Conservation (phyloP, 139 green algal genomes). For the Tetradesmus lagerheimii region DNA sequence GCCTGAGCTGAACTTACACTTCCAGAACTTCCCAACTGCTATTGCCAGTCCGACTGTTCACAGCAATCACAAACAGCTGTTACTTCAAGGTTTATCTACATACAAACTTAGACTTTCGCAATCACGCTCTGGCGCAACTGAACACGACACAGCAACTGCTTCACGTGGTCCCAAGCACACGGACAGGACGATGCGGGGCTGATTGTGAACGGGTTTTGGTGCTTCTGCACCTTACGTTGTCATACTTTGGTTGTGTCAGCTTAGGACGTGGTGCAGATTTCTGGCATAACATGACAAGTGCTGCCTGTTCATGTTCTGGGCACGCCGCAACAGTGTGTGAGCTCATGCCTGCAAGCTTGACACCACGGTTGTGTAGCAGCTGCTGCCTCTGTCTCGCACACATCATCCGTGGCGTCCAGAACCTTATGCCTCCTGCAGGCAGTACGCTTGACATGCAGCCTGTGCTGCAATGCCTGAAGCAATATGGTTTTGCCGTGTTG, state of each 20-base stretch:
- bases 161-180: background rate
- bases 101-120: too few relatives aligned
- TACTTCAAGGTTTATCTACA: too few relatives aligned
- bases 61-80: background rate
- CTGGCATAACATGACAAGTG: background rate
- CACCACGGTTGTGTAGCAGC: too few relatives aligned
- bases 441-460: background rate
- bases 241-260: background rate
- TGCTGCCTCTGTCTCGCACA: background rate
- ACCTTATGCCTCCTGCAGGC: background rate
- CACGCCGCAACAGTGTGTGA: background rate
- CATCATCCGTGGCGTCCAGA: background rate
- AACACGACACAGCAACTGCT: background rate
- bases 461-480: constrained; percentile 5
- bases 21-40: background rate
- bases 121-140: too few relatives aligned
- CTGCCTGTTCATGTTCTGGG: background rate
- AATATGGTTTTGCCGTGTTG: background rate
- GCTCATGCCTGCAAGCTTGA: too few relatives aligned
- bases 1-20: background rate
- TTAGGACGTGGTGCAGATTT: background rate
- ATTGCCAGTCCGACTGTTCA: background rate
- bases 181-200: background rate
- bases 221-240: too few relatives aligned
- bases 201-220: too few relatives aligned